A percentile compares a stretch with the other conserved stretches of the same genome.
phyloP scores from a whole-genome alignment of 2,329 filamentous ascomycete species.

The Claviceps pusilla region DNA sequence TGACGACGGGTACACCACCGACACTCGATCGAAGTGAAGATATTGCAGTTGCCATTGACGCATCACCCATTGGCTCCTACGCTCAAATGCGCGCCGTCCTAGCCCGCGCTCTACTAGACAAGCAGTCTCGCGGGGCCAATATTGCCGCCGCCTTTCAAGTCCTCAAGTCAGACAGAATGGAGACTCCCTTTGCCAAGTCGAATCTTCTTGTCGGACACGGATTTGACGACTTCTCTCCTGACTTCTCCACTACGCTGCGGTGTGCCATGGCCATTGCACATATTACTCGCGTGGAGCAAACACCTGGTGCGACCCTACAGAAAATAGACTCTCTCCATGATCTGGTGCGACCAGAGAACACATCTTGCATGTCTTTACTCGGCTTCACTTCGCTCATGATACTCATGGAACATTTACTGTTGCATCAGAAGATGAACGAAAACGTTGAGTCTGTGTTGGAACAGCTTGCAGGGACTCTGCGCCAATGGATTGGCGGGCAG shows the following conservation, averaged over 20 bases:
- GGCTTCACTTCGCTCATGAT: slow-evolving; percentile 45
- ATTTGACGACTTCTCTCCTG: slow-evolving; percentile 28
- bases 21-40: slow-evolving; percentile 20
- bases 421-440: slow-evolving; percentile 31
- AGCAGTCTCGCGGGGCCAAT: slow-evolving; percentile 37
- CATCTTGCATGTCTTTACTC: slow-evolving; percentile 36
- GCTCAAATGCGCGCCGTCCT: slow-evolving; percentile 48
- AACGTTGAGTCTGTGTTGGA: slow-evolving; percentile 36
- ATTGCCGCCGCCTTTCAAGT: slow-evolving; percentile 42
- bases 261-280: slow-evolving; percentile 48
- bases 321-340: slow-evolving; percentile 34
- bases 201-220: slow-evolving; percentile 31
- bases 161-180: slow-evolving; percentile 21
- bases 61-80: slow-evolving; percentile 64
- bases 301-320: slow-evolving; percentile 19
- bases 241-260: slow-evolving; percentile 41
- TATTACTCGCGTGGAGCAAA: slow-evolving; percentile 30
- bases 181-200: slow-evolving; percentile 12
- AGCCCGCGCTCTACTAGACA: slow-evolving; percentile 40
- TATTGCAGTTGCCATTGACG: slow-evolving; percentile 53
- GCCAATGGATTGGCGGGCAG: slow-evolving; percentile 44
- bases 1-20: slow-evolving; percentile 34
- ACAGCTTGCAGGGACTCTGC: slow-evolving; percentile 39
- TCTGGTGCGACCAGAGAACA: slow-evolving; percentile 28
- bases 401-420: slow-evolving; percentile 38